These are phyloP conservation scores for Cyberlindnera euphorbiae DNA, from an alignment of 805 yeast genomes.

Conservation along the genomic window DNA sequence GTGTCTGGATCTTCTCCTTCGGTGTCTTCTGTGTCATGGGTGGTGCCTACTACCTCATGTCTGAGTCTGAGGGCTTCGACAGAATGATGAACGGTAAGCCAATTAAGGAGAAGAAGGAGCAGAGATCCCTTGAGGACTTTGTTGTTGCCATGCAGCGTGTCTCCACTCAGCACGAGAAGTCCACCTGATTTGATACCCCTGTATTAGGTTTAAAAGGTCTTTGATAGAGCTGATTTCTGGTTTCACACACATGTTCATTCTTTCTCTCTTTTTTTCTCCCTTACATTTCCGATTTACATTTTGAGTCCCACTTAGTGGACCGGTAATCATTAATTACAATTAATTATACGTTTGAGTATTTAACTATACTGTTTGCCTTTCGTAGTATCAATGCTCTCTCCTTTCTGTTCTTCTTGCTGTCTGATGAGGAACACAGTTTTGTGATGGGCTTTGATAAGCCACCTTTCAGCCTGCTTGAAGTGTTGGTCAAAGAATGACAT, in stretches of 20 bases:
- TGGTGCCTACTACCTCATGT: conserved; percentile 94
- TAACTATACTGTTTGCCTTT: no score
- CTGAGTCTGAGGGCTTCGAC: conserved; percentile 74
- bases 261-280: conserved; percentile 6
- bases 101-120: conserved; percentile 48
- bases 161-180: conserved; percentile 84
- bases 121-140: conserved; percentile 78
- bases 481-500: no score
- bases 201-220: conserved; percentile 8
- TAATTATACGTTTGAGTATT: neutral
- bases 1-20: conserved; percentile 93
- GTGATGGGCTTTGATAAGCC: no score
- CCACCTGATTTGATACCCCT: conserved; percentile 38
- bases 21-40: conserved; percentile 96
- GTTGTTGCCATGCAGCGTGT: conserved; percentile 85
- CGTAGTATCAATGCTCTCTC: no score
- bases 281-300: neutral
- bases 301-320: neutral
- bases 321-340: conserved; percentile 7
- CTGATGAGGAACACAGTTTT: no score
- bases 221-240: conserved; percentile 15
- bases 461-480: no score
- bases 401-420: no score
- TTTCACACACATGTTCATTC: conserved; percentile 7
- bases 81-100: conserved; percentile 81